Conservation (phyloP, 2,329 filamentous ascomycete genomes). For the Botryosphaeria dothidea region DNA sequence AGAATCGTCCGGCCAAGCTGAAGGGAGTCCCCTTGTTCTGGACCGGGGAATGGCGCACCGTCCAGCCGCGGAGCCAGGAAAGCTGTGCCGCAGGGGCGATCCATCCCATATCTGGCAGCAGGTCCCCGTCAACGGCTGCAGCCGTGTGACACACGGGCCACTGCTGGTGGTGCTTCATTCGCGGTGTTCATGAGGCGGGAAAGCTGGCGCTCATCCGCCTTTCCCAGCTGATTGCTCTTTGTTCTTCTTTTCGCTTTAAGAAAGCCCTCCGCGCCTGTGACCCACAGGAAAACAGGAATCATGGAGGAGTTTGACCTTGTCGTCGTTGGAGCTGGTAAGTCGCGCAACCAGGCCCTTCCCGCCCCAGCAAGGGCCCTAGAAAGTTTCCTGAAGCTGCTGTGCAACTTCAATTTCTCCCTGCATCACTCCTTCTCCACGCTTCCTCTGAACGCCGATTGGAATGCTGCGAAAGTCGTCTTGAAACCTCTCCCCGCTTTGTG, state of each 20-base stretch:
- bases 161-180: background rate
- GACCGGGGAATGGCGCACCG: background rate
- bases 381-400: background rate
- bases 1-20: background rate
- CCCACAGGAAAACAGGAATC: background rate
- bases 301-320: constrained; percentile 26
- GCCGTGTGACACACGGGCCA: background rate
- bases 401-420: background rate
- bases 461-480: background rate
- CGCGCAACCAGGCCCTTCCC: background rate
- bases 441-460: background rate
- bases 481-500: background rate
- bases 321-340: constrained; percentile 33
- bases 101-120: background rate
- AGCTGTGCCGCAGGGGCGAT: background rate
- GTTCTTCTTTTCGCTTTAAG: background rate
- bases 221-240: background rate
- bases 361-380: background rate
- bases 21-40: background rate
- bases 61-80: background rate
- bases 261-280: background rate
- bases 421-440: background rate
- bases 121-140: background rate
- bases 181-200: background rate
- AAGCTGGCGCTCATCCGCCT: background rate